These are phyloP conservation scores for Tephrocybe sp. DNA, from an alignment of 768 basidiomycete genomes.

Conservation along the genomic window DNA sequence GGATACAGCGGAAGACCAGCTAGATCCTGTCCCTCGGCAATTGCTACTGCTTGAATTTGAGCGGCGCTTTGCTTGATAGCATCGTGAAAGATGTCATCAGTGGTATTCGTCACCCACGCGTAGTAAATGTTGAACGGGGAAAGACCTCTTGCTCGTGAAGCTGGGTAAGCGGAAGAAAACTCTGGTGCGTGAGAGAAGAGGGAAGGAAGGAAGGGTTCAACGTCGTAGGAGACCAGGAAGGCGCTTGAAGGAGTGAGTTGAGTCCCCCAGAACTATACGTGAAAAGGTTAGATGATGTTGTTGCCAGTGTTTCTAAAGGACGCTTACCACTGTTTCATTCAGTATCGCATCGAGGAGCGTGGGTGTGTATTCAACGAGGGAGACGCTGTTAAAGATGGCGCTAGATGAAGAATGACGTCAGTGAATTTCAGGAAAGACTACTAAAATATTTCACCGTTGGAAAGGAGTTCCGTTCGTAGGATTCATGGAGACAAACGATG, in stretches of 20 bases:
- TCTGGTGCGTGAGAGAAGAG: constrained; percentile 35
- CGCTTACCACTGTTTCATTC: constrained; percentile 42
- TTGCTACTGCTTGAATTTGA: constrained; percentile 37
- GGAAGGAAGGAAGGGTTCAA: constrained; percentile 49
- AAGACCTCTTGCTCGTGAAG: constrained; percentile 32
- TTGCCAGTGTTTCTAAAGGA: background rate
- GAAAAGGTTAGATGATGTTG: background rate
- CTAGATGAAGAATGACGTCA: background rate
- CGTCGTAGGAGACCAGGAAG: constrained; percentile 41
- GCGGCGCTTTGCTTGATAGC: constrained; percentile 38
- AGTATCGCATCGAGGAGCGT: constrained; percentile 38
- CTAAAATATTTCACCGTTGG: constrained; percentile 16
- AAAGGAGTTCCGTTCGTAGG: constrained; percentile 33
- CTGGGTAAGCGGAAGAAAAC: constrained; percentile 46
- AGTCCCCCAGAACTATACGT: constrained; percentile 43
- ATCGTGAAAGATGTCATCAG: constrained; percentile 40
- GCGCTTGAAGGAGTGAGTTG: constrained; percentile 25
- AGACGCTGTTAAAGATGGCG: constrained; percentile 15
- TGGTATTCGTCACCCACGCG: constrained; percentile 38
- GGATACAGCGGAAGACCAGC: constrained; percentile 43
- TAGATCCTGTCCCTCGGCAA: constrained; percentile 37
- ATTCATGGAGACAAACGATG: constrained; percentile 36
- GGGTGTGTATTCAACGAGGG: constrained; percentile 33
- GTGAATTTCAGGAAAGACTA: constrained; percentile 1
- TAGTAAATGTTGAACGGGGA: constrained; percentile 48